Percentiles rank a stretch among this genome's conserved stretches.
Conservation (phyloP, 1,139 yeast species). For the Suhomyces choctaworum region DNA sequence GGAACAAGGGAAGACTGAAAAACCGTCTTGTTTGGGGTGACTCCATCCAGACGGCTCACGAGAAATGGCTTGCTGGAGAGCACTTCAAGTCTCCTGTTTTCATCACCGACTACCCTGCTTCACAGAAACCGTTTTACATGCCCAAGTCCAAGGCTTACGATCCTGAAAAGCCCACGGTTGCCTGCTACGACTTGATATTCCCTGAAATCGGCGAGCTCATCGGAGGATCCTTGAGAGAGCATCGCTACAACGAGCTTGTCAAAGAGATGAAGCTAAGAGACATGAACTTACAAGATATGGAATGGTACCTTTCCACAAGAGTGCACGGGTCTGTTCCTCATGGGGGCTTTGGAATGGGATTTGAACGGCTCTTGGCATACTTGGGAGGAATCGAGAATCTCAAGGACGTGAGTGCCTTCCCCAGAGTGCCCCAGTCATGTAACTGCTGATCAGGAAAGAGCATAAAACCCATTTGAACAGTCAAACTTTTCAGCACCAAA, state of each 20-base stretch:
- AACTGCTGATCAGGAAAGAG: conserved; percentile 36
- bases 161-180: conserved; percentile 60
- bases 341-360: conserved; percentile 97
- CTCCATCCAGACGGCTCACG: conserved; percentile 80
- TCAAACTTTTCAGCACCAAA: too few species aligned
- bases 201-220: conserved; percentile 96
- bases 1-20: conserved; percentile 34
- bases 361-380: conserved; percentile 79
- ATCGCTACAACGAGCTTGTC: conserved; percentile 49
- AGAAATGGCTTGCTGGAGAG: conserved; percentile 80
- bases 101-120: conserved; percentile 82
- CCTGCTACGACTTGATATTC: conserved; percentile 82
- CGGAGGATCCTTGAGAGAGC: conserved; percentile 93
- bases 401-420: conserved; percentile 85
- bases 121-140: conserved; percentile 92
- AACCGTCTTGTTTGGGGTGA: conserved; percentile 60
- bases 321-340: conserved; percentile 84
- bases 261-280: conserved; percentile 50
- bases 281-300: conserved; percentile 61
- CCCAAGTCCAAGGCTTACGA: conserved; percentile 38
- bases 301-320: conserved; percentile 80
- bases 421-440: conserved; percentile 46
- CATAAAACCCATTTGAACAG: too few species aligned
- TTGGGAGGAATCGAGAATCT: conserved; percentile 73
- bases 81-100: conserved; percentile 76